phyloP scores from a whole-genome alignment of 345 rosid species.

The Murraya paniculata region DNA sequence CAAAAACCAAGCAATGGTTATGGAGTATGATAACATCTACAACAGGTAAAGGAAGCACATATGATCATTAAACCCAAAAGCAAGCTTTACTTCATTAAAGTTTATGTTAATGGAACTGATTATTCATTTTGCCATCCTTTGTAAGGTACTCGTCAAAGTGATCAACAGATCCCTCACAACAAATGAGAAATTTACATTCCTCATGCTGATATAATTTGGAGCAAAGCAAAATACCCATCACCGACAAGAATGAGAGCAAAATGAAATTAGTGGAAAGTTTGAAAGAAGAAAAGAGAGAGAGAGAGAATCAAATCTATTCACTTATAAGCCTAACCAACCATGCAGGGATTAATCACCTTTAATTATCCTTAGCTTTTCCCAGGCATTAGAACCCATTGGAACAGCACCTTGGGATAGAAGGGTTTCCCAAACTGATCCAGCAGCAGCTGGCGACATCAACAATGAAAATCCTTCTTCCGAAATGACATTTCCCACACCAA shows the following conservation, averaged over 20 bases:
- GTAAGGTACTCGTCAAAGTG: background rate
- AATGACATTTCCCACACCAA: constrained; percentile 68
- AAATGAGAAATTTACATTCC: too few relatives aligned
- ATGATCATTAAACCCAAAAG: too few relatives aligned
- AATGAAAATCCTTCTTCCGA: constrained; percentile 76
- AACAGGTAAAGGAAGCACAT: background rate
- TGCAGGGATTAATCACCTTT: constrained; percentile 45
- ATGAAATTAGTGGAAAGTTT: too few relatives aligned
- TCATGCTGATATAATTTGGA: too few relatives aligned
- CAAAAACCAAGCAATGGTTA: constrained; percentile 17
- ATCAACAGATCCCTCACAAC: too few relatives aligned
- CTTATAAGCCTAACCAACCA: background rate
- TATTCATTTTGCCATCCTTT: background rate
- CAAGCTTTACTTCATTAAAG: background rate
- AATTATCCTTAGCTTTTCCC: constrained; percentile 82
- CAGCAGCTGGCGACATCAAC: constrained; percentile 71
- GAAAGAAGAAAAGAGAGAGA: too few relatives aligned
- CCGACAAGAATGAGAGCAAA: too few relatives aligned
- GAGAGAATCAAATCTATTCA: background rate
- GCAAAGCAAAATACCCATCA: too few relatives aligned
- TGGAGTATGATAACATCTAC: background rate
- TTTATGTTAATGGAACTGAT: background rate
- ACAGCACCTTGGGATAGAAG: constrained; percentile 72
- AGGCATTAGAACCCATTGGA: constrained; percentile 89
- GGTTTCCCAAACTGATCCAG: constrained; percentile 66